A percentile compares a stretch with the other conserved stretches of the same genome.
Evolutionary conservation across 2,329 filamentous ascomycete species (phyloP).

Genomic region (Chalaropsis thielavioides): DNA sequence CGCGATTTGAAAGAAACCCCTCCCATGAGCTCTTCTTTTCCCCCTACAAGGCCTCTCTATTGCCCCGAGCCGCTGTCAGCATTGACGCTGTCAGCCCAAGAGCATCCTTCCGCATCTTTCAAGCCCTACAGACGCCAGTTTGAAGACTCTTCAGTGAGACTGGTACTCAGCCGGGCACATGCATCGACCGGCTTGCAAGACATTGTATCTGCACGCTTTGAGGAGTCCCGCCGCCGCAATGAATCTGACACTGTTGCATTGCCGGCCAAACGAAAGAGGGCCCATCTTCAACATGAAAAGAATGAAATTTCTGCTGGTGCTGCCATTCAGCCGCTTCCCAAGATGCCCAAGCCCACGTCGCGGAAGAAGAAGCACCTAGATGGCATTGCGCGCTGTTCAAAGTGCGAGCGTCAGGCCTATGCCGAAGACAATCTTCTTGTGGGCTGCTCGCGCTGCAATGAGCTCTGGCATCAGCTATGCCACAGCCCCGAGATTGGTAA

Average conservation of each 20-base stretch:
- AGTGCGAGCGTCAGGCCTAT: conserved; percentile 20
- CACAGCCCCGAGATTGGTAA: conserved; percentile 19
- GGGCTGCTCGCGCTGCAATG: conserved; percentile 20
- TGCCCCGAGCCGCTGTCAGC: conserved; percentile 11
- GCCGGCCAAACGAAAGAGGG: conserved; percentile 11
- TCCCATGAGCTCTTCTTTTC: neutral
- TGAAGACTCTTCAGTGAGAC: neutral
- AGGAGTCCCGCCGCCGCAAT: conserved; percentile 12
- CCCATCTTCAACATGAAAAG: neutral
- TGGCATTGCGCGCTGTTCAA: conserved; percentile 18
- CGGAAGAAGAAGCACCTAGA: conserved; percentile 14
- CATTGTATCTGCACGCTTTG: conserved; percentile 13
- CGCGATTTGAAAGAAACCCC: conserved; percentile 15
- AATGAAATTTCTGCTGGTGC: neutral
- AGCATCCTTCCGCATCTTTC: neutral
- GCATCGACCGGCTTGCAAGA: conserved; percentile 1
- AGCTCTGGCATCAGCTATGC: conserved; percentile 22
- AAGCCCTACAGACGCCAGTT: conserved; percentile 15
- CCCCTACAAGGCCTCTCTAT: conserved; percentile 8
- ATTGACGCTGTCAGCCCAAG: neutral
- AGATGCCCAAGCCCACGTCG: conserved; percentile 8
- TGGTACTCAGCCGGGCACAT: neutral
- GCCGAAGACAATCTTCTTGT: conserved; percentile 20
- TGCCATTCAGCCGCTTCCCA: conserved; percentile 10
- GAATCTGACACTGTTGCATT: conserved; percentile 9